phyloP scores from a whole-genome alignment of 1,284 basidiomycete genomes.

The Neolentinus lepideus region DNA sequence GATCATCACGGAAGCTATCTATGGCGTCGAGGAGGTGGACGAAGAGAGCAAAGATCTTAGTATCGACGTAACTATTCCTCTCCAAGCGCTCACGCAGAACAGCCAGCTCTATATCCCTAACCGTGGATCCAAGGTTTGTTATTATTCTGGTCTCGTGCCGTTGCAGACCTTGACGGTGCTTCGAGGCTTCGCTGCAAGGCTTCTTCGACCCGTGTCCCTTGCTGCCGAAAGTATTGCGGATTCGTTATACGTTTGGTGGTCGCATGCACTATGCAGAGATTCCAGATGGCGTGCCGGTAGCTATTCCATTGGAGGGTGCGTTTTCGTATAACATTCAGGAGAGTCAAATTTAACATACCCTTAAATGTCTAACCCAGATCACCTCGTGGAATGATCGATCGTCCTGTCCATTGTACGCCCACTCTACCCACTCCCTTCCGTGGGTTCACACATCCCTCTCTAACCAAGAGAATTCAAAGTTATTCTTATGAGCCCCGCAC shows the following conservation, averaged over 20 bases:
- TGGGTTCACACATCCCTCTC: background rate
- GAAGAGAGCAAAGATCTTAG: constrained; percentile 43
- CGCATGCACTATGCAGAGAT: constrained; percentile 71
- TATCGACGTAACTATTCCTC: constrained; percentile 72
- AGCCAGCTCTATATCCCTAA: constrained; percentile 78
- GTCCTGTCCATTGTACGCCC: background rate
- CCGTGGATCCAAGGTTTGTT: constrained; percentile 55
- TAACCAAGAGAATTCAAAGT: background rate
- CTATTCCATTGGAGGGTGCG: constrained; percentile 74
- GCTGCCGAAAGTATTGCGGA: constrained; percentile 55
- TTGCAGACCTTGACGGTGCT: constrained; percentile 9
- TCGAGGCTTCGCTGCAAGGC: constrained; percentile 60
- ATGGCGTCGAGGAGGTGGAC: constrained; percentile 51
- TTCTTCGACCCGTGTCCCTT: constrained; percentile 74
- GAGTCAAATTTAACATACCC: background rate
- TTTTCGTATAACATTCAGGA: background rate
- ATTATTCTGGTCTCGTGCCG: constrained; percentile 4
- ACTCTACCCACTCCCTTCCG: background rate
- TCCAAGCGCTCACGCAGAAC: constrained; percentile 78
- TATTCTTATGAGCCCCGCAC: background rate
- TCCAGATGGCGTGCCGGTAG: constrained; percentile 61
- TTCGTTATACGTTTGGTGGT: constrained; percentile 76
- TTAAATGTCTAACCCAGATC: background rate
- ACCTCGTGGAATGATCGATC: background rate
- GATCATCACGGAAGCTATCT: constrained; percentile 66